Percentiles rank a stretch among this genome's conserved stretches.
phyloP scores from a whole-genome alignment of 140 eudicot genomes.

The Cichorium intybus region DNA sequence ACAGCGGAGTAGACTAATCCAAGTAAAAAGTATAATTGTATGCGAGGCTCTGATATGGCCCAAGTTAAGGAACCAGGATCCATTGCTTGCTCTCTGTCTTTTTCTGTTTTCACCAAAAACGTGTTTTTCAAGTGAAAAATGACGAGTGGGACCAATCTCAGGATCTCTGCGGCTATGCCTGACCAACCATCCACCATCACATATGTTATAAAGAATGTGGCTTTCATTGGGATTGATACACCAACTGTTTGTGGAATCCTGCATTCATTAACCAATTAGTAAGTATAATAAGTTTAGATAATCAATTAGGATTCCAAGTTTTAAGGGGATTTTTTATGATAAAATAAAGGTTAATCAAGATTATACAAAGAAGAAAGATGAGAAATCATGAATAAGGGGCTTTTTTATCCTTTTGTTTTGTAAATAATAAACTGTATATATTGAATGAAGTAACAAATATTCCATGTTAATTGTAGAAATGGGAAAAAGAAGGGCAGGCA shows the following conservation, averaged over 20 bases:
- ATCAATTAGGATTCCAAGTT: too few species aligned
- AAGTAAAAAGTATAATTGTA: constrained; percentile 79
- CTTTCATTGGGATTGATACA: constrained; percentile 93
- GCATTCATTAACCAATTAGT: constrained; percentile 12
- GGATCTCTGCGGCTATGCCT: constrained; percentile 90
- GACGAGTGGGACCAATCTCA: constrained; percentile 78
- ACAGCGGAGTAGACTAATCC: constrained; percentile 78
- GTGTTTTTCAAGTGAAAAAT: constrained; percentile 84
- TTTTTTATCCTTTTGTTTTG: too few species aligned
- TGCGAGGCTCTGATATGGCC: constrained; percentile 76
- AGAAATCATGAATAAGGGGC: too few species aligned
- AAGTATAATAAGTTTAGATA: background rate
- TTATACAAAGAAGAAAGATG: too few species aligned
- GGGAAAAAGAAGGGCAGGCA: background rate
- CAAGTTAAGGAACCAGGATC: constrained; percentile 77
- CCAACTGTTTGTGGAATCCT: constrained; percentile 91
- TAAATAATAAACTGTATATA: too few species aligned
- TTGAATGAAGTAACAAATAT: too few species aligned
- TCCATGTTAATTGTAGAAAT: background rate
- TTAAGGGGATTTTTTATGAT: too few species aligned
- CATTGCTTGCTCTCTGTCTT: constrained; percentile 89
- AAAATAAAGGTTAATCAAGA: too few species aligned
- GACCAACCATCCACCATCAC: constrained; percentile 99
- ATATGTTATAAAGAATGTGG: constrained; percentile 82
- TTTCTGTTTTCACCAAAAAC: constrained; percentile 81